Conservation (phyloP, 2,329 filamentous ascomycete species). For the Aspergillus oerlinghausenensis region DNA sequence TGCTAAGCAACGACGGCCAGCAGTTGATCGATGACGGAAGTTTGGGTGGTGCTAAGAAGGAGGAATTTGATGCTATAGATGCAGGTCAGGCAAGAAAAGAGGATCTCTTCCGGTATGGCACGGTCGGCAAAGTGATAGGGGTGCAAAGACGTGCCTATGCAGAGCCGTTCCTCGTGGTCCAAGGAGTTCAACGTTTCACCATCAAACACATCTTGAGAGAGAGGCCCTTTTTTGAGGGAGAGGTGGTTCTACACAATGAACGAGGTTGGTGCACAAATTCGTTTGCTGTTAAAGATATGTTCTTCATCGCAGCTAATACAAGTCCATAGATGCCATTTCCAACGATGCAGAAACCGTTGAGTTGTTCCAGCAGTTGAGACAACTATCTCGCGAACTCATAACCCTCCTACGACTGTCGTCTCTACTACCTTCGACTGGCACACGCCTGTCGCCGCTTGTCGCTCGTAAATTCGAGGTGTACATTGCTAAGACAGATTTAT, state of each 20-base stretch:
- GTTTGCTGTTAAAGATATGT: neutral
- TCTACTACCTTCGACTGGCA: constrained; percentile 67
- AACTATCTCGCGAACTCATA: constrained; percentile 79
- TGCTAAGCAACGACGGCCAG: constrained; percentile 70
- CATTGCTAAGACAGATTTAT: constrained; percentile 74
- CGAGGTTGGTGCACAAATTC: constrained; percentile 47
- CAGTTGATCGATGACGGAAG: constrained; percentile 65
- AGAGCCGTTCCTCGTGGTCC: constrained; percentile 79
- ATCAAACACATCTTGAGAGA: constrained; percentile 72
- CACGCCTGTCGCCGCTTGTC: constrained; percentile 73
- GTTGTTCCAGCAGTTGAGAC: constrained; percentile 75
- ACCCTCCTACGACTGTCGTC: constrained; percentile 79
- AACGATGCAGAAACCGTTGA: constrained; percentile 63
- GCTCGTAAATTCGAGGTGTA: constrained; percentile 81
- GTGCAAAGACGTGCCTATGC: constrained; percentile 70
- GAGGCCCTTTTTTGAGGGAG: constrained; percentile 79
- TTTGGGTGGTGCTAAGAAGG: constrained; percentile 43
- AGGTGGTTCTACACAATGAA: constrained; percentile 68
- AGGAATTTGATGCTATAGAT: constrained; percentile 49
- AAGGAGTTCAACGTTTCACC: constrained; percentile 73
- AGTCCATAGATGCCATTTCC: constrained; percentile 31
- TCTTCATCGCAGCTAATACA: neutral
- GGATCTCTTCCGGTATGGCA: constrained; percentile 79
- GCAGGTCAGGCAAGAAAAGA: constrained; percentile 58
- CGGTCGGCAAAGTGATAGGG: constrained; percentile 71